phyloP scores from a whole-genome alignment of 2,329 filamentous ascomycete genomes.

The Phoma sp. region DNA sequence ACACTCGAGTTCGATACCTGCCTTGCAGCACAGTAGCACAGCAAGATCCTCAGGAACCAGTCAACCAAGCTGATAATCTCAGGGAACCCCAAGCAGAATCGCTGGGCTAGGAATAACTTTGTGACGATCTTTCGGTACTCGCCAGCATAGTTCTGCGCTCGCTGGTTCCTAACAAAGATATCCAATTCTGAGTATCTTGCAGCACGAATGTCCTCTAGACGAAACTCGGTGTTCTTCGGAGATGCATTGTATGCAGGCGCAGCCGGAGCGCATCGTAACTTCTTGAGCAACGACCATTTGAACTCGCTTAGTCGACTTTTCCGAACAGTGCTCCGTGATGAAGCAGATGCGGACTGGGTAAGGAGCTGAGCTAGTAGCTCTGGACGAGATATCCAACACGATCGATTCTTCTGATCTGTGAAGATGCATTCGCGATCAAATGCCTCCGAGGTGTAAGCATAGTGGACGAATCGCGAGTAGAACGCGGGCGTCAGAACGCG shows the following conservation, averaged over 20 bases:
- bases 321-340: constrained; percentile 39
- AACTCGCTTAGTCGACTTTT: constrained; percentile 27
- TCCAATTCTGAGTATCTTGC: constrained; percentile 52
- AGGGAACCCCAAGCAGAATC: constrained; percentile 48
- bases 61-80: constrained; percentile 70
- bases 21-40: constrained; percentile 48
- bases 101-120: constrained; percentile 54
- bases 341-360: constrained; percentile 7
- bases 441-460: constrained; percentile 68
- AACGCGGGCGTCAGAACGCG: constrained; percentile 70
- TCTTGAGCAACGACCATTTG: constrained; percentile 49
- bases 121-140: constrained; percentile 49
- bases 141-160: constrained; percentile 23
- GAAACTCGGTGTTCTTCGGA: constrained; percentile 18
- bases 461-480: constrained; percentile 71
- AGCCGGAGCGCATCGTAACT: constrained; percentile 51
- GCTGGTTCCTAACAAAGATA: constrained; percentile 39
- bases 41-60: constrained; percentile 71
- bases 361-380: constrained; percentile 54
- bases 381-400: constrained; percentile 64
- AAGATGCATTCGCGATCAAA: constrained; percentile 65
- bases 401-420: constrained; percentile 63
- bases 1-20: not conserved
- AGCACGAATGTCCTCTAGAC: constrained; percentile 48
- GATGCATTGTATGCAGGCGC: constrained; percentile 46